Evolutionary conservation across 2,329 filamentous ascomycete genomes (phyloP), one percentile per base, ranked within the genome.

Genomic region (Talaromyces sp.): DNA sequence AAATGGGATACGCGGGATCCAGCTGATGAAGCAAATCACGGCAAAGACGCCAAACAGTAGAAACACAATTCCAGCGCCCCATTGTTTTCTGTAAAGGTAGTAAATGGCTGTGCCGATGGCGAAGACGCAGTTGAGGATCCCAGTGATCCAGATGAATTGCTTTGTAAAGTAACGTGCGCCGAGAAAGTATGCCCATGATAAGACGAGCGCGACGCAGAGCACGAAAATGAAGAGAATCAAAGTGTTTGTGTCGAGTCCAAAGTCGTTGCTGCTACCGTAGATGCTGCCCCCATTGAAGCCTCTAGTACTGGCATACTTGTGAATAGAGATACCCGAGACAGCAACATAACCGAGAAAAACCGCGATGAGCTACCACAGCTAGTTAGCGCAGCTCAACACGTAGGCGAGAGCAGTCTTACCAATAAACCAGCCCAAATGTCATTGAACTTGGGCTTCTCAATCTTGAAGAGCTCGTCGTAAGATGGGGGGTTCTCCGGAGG

Each of bases 1-100:
- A 77, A 97, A 97, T 0, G 93, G 94, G 67, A 98, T 97, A 61
- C 93, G 86, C 19, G 87, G 89, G 63, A 94, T 94, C 93, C 94
- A 98, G 59, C 87, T 90, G 73, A 91, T 89, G 81, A 97, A 97
- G 74, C 89, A 92, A 73, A 96, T 84, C 64, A 92, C 85, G 67
- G 90, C 86, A 78, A 97, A 93, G 58, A 90, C 78, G n/a, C 86
- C 84, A 73, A 97, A 96, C 64, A 97, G 75, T 15, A 96, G 81
- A 76, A 95, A 97, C 0, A 96, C 89, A 47, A 97, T 94, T 40
- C 91, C 94, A 11, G 91, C 93, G 6, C 89, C 90, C 79, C 88
- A 97, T 75, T 94, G 91, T 65, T 85, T 85, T 51, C 87, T 83
- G 67, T 85, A 88, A 53, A 97, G 86, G 82, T 96, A 96, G 78